phyloP scores from a whole-genome alignment of 768 basidiomycete species.

The Pulveroboletus sp. region DNA sequence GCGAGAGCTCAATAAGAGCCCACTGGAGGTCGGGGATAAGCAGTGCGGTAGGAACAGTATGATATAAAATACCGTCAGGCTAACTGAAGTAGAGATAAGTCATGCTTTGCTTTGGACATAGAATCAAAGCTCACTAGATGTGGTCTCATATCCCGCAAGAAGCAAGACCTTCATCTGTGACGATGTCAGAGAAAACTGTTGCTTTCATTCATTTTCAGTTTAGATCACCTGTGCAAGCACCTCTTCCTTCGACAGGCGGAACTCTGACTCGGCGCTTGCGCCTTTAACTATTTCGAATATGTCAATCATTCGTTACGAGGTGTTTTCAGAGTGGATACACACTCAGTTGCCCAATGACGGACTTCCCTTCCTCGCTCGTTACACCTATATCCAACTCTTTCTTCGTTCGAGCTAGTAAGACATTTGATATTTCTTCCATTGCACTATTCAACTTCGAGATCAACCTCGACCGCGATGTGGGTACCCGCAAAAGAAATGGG shows the following conservation, averaged over 20 bases:
- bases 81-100: slow-evolving; percentile 9
- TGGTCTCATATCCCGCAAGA: slow-evolving; percentile 25
- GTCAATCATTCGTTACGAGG: neutral
- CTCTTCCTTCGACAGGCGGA: slow-evolving; percentile 27
- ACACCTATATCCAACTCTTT: slow-evolving; percentile 28
- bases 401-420: slow-evolving; percentile 37
- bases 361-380: slow-evolving; percentile 22
- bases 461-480: slow-evolving; percentile 34
- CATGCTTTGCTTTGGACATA: neutral
- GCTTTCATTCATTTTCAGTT: too few species aligned
- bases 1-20: slow-evolving; percentile 56
- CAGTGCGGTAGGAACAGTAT: neutral
- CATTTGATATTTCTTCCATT: slow-evolving; percentile 40
- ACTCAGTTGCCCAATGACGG: slow-evolving; percentile 27
- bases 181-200: neutral
- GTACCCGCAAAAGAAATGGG: slow-evolving; percentile 36
- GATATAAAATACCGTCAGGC: slow-evolving; percentile 15
- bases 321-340: slow-evolving; percentile 12
- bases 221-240: slow-evolving; percentile 23
- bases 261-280: slow-evolving; percentile 24
- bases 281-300: slow-evolving; percentile 33
- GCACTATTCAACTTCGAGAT: slow-evolving; percentile 30
- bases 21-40: slow-evolving; percentile 33
- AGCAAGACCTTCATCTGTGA: slow-evolving; percentile 21
- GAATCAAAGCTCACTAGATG: slow-evolving; percentile 11